Conservation (phyloP, 169 alveolate genomes). For the Plasmodium sp. region DNA sequence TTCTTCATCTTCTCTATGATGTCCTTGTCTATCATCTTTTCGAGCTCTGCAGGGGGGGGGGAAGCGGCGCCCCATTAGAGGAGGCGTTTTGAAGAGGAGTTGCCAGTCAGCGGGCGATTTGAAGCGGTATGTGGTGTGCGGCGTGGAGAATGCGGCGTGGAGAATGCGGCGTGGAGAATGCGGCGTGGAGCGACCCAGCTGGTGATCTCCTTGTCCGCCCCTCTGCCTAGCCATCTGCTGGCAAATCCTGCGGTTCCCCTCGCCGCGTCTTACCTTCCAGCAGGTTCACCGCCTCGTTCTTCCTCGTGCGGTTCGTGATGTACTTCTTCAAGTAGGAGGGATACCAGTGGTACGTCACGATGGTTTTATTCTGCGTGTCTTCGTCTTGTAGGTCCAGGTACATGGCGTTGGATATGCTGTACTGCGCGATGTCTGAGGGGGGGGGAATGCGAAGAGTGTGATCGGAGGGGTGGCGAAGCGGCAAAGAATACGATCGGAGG, state of each 20-base stretch:
- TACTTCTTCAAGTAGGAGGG: constrained; percentile 39
- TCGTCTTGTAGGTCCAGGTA: constrained; percentile 1
- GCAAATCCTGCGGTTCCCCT: neutral
- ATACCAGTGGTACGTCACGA: constrained; percentile 37
- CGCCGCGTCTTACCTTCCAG: constrained; percentile 16
- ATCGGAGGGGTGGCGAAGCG: neutral
- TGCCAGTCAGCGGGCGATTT: neutral
- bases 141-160: neutral
- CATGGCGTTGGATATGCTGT: constrained; percentile 55
- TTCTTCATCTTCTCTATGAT: constrained; percentile 37
- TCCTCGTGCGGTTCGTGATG: neutral
- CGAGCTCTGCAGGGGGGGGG: constrained; percentile 6
- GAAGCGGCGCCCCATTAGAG: neutral
- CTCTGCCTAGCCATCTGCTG: neutral
- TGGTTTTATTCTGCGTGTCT: neutral
- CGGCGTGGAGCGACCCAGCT: neutral
- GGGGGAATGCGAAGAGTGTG: neutral
- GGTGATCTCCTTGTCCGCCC: neutral
- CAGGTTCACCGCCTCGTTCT: constrained; percentile 4
- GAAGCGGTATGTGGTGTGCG: neutral
- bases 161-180: no score
- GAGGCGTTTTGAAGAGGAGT: no score
- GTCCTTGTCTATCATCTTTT: neutral
- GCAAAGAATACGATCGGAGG: neutral
- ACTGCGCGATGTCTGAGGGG: constrained; percentile 5